These are phyloP conservation scores for Astragalus glycyphyllos DNA, from an alignment of 306 rosid species.

Conservation along the genomic window DNA sequence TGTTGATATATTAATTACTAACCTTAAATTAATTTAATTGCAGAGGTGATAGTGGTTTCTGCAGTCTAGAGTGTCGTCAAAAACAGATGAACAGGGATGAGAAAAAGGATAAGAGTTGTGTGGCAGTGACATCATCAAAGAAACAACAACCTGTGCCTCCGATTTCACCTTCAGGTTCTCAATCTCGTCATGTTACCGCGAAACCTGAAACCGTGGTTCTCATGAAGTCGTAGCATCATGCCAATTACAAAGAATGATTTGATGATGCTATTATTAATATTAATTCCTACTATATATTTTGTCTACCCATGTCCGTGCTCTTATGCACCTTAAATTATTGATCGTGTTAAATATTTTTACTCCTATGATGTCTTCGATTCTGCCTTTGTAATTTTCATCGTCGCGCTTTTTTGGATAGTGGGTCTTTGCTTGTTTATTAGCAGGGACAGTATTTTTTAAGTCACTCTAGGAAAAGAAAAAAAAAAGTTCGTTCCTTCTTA, in stretches of 20 bases:
- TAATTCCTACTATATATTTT: not conserved
- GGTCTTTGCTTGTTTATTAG: constrained; percentile 21
- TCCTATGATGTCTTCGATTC: not conserved
- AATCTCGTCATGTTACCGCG: constrained; percentile 44
- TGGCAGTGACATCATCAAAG: constrained; percentile 48
- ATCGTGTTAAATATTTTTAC: constrained; percentile 28
- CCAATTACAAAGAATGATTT: not conserved
- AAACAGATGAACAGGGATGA: constrained; percentile 88
- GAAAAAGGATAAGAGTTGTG: constrained; percentile 63
- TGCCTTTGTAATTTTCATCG: constrained; percentile 36
- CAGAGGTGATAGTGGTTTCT: constrained; percentile 89
- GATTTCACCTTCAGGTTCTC: constrained; percentile 37
- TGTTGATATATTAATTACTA: too few relatives aligned
- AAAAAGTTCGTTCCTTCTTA: not conserved
- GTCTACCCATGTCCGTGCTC: constrained; percentile 7
- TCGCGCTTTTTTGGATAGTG: constrained; percentile 11
- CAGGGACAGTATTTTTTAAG: constrained; percentile 19
- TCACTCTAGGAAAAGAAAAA: too few relatives aligned
- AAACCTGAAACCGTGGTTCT: constrained; percentile 68
- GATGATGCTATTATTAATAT: not conserved
- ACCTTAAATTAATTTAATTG: too few relatives aligned
- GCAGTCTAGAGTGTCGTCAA: constrained; percentile 91
- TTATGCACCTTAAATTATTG: not conserved
- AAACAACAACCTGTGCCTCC: constrained; percentile 41
- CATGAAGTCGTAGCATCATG: constrained; percentile 38